phyloP scores from a whole-genome alignment of 2,329 filamentous ascomycete species.

The Alternaria triticimaculans region DNA sequence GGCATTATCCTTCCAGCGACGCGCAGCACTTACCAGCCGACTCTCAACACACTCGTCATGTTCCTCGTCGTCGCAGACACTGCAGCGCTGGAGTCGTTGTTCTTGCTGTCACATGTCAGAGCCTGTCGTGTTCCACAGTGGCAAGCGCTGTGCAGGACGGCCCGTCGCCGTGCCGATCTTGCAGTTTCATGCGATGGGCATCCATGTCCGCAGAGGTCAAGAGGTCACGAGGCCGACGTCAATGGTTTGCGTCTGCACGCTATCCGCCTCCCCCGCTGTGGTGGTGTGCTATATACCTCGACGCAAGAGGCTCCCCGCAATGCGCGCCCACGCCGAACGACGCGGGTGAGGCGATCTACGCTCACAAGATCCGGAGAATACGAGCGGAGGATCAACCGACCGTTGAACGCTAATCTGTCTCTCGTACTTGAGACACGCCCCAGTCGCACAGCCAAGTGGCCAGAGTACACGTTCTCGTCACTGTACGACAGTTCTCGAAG shows the following conservation, averaged over 20 bases:
- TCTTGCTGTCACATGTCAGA: slow-evolving; percentile 38
- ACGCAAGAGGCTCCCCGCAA: slow-evolving; percentile 5
- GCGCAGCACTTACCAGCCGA: slow-evolving; percentile 19
- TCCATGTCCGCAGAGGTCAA: slow-evolving; percentile 30
- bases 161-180: slow-evolving; percentile 37
- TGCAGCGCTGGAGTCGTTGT: background rate
- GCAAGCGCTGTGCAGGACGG: slow-evolving; percentile 35
- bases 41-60: slow-evolving; percentile 7
- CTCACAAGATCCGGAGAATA: background rate
- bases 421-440: slow-evolving; percentile 2
- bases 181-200: slow-evolving; percentile 14
- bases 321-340: background rate
- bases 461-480: slow-evolving; percentile 1
- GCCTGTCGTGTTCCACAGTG: slow-evolving; percentile 33
- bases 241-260: slow-evolving; percentile 16
- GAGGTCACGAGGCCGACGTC: slow-evolving; percentile 33
- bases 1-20: slow-evolving; percentile 24
- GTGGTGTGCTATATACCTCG: slow-evolving; percentile 9
- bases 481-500: slow-evolving; percentile 14
- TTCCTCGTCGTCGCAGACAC: slow-evolving; percentile 5
- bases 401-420: background rate
- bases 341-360: background rate
- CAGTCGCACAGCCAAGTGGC: slow-evolving; percentile 1
- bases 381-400: slow-evolving; percentile 1
- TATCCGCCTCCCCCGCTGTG: slow-evolving; percentile 5